These are phyloP conservation scores for Alternaria novae-zelandiae DNA, from an alignment of 2,329 filamentous ascomycete genomes.

Conservation along the genomic window DNA sequence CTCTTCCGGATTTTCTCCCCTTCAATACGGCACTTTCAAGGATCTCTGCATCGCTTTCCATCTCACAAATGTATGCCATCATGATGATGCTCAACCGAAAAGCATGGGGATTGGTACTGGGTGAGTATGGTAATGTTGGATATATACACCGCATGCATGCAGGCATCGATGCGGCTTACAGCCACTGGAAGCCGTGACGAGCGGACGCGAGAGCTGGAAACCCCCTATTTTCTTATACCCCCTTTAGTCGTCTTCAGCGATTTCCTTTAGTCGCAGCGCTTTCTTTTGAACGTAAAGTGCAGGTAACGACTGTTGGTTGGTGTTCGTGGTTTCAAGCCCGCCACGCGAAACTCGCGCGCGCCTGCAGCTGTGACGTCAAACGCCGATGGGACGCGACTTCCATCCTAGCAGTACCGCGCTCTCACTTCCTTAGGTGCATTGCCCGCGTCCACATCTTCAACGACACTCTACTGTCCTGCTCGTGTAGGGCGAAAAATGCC, in stretches of 20 bases:
- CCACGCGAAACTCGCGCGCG: conserved; percentile 2
- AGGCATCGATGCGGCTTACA: background rate
- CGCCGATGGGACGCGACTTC: background rate
- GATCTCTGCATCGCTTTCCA: background rate
- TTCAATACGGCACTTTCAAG: background rate
- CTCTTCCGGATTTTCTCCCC: background rate
- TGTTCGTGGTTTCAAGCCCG: background rate
- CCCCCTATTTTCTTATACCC: background rate
- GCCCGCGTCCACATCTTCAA: background rate
- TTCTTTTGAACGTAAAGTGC: background rate
- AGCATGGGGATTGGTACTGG: background rate
- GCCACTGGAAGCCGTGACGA: background rate
- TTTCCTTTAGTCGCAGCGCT: background rate
- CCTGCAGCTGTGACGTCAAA: conserved; percentile 1
- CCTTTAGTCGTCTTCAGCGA: background rate
- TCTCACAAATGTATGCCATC: background rate
- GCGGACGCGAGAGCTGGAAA: background rate
- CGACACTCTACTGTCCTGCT: background rate
- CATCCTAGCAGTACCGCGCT: background rate
- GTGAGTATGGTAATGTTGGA: background rate
- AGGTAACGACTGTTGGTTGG: background rate
- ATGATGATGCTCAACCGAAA: too few species aligned
- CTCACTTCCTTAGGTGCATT: background rate
- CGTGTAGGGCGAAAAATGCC: background rate
- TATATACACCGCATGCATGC: background rate